Base-by-base conservation (phyloP, 352 stramenopile genomes). In the Globisporangium radiosum region DNA sequence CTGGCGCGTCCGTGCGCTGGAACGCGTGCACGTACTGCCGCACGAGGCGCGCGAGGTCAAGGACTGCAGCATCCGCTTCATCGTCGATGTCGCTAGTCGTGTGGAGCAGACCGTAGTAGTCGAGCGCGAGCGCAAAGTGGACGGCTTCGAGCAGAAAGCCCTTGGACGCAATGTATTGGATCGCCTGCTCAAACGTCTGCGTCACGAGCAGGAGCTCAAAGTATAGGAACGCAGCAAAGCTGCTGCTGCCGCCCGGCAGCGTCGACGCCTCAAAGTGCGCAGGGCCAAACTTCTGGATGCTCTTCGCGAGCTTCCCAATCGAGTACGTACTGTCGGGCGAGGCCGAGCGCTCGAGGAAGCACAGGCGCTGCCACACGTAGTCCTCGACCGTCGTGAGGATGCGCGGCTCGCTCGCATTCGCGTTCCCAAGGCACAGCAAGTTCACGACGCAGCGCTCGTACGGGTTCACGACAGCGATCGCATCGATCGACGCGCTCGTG, bases 391-490 rank as follows among this genome's bases (percentile, higher is more conserved):
- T 94, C 36, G 79, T 83, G 43, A 90, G 62, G 48, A 94, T 86
- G 47, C 81, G 81, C 4, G 71, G 64, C 57, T 94, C 81, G 43
- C 82, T 90, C 17, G 77, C 74, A 56, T 92, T 90, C 19, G 86
- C 64, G 59, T 94, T 90, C 52, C 79, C 76, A 57, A 89, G 83
- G 59, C 78, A 87, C 25, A 94, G 53, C 51, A 94, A 37, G 58
- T 94, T 94, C 15, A 94, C 52, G n/a, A 92, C 85, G 6, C 78
- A 91, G 52, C 78, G 76, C 57, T 92, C 83, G 60, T 85, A 92
- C 59, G 73, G 71, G 64, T 92, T 86, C 9, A 90, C 71, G 36
- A 89, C 76, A 15, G 73, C 71, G 15, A 88, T 77, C 15, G 81
- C 76, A 50, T 92, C 83, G 19, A 90, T 85, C 10, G 80, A 90